Base-by-base conservation (phyloP, 805 yeast species). In the Nakazawaea ernobii region DNA sequence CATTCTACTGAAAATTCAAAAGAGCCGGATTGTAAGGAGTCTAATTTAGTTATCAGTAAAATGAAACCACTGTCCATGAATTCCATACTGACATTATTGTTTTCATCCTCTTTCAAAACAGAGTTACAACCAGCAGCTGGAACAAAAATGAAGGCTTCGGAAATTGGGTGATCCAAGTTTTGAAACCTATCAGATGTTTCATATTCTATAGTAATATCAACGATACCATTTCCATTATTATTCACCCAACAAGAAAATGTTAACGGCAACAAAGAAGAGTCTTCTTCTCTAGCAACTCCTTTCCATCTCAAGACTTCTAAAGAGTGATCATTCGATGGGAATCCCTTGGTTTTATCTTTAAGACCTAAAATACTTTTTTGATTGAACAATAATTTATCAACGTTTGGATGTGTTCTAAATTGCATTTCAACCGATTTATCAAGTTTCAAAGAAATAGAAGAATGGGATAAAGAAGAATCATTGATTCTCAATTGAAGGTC, bases 401-500 rank as follows among this genome's bases (percentile, higher is more conserved):
- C 95, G 62, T 92, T 91, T 53, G 99, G 99, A 71, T 94, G 97
- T 13, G 98, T 90, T 66, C 91, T 91, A 71, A 79, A 94, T 60
- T 84, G 90, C 53, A 69, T 79, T 35, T 71, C 65, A 13, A 74
- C 66, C 37, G 70, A 67, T 29, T 75, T 74, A 20, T 67, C 71
- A 37, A 81, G 73, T 37, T 70, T 64, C 53, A 91, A 69, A 52
- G 76, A 60, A 50, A 94, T 74, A 60, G 77, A 79, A 47, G 89
- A 77, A 55, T 75, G 77, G 11, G 95, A 81, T 54, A 83, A 73
- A 35, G 74, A 77, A n/a, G 85, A 71, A 58, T 90, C 79, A 63
- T 85, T 90, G 53, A 94, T 81, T 62, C 96, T 83, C 61, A 94
- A 71, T 67, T 89, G 95, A 56, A 92, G 72, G 56, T 86, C 95